Percentiles rank a stretch among this genome's conserved stretches.
Evolutionary conservation across 768 basidiomycete species (phyloP).

Genomic region (Kwoniella europaea): DNA sequence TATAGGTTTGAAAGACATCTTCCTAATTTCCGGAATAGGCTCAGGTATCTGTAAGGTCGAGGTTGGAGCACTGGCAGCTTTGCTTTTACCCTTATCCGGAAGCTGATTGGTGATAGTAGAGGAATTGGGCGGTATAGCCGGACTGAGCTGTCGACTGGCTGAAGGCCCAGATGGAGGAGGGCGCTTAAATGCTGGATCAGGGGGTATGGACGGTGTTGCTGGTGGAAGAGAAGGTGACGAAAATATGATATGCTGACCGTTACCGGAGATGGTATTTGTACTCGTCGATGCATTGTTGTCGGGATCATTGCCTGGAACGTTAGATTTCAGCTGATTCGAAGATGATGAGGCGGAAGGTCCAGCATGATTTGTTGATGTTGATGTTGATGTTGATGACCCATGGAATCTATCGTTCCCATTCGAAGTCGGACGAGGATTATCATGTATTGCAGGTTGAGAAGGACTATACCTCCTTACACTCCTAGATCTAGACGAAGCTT

Average conservation of each 20-base stretch:
- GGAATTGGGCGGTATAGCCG: background rate
- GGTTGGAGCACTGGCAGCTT: background rate
- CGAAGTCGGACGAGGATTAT: background rate
- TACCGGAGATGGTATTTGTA: too few relatives aligned
- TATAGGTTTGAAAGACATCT: constrained; percentile 22
- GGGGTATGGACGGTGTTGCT: background rate
- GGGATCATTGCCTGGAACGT: background rate
- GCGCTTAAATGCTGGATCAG: background rate
- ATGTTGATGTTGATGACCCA: background rate
- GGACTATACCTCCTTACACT: constrained; percentile 7
- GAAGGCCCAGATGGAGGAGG: background rate
- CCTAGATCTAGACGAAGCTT: too few relatives aligned
- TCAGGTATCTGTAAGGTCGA: background rate
- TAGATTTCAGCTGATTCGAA: background rate
- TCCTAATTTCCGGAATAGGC: constrained; percentile 8
- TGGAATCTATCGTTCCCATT: background rate
- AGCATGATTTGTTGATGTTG: background rate
- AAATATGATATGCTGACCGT: background rate
- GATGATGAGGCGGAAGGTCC: background rate
- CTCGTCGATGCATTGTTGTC: too few relatives aligned
- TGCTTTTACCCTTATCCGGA: constrained; percentile 1
- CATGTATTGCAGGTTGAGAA: background rate
- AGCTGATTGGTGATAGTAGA: background rate
- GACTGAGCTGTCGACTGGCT: background rate
- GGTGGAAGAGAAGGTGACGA: background rate